phyloP scores from a whole-genome alignment of 2,329 filamentous ascomycete species.

The Colletotrichum sp. region DNA sequence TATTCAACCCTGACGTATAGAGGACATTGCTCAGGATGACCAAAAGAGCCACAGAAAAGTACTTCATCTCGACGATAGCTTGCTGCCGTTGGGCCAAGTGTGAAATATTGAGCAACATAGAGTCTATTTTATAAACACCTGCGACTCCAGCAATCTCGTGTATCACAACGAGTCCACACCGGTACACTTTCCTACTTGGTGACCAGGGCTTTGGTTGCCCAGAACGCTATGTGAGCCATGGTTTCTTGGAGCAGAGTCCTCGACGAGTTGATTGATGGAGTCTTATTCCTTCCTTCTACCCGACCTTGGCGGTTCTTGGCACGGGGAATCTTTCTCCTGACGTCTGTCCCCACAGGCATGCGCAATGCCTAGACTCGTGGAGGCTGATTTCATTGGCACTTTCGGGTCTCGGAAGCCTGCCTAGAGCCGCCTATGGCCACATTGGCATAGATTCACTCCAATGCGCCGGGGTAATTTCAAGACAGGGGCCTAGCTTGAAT shows the following conservation, averaged over 20 bases:
- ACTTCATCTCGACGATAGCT: neutral
- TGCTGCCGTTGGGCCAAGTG: neutral
- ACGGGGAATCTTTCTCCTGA: neutral
- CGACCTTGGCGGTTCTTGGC: neutral
- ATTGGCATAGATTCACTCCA: neutral
- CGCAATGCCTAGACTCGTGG: neutral
- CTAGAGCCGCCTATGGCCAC: neutral
- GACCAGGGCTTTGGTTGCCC: neutral
- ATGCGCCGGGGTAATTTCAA: neutral
- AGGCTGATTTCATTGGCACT: neutral
- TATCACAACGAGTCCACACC: neutral
- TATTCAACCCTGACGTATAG: constrained; percentile 1
- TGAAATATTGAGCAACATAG: neutral
- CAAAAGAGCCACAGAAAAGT: neutral
- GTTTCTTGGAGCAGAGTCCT: neutral
- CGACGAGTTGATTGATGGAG: neutral
- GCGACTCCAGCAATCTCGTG: neutral
- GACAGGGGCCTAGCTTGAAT: neutral
- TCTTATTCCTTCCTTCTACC: neutral
- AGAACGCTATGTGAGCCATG: neutral
- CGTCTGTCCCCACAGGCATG: neutral
- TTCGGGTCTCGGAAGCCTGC: neutral
- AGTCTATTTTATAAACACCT: neutral
- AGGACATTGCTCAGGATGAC: neutral
- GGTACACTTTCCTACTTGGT: neutral